Conservation (phyloP, 345 rosid species). For the Psidium friedrichsthalianum region DNA sequence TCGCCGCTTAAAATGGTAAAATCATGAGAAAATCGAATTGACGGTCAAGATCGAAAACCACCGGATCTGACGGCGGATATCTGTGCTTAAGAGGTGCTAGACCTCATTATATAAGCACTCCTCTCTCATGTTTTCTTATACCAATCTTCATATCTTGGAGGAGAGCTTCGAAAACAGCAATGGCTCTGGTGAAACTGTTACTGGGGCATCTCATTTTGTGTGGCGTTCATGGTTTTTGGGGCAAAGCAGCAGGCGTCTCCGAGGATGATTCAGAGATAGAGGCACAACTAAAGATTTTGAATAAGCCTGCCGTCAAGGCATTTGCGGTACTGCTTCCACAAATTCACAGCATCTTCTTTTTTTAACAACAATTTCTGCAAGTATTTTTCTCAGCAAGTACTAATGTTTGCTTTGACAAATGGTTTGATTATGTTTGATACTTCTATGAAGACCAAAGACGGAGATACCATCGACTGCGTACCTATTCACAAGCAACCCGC, state of each 20-base stretch:
- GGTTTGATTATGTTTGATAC: neutral
- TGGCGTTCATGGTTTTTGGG: neutral
- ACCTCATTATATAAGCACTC: neutral
- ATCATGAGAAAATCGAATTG: neutral
- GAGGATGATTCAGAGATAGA: neutral
- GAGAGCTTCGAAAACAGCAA: neutral
- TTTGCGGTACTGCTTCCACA: neutral
- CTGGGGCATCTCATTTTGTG: neutral
- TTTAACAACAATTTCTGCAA: neutral
- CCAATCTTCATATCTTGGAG: neutral
- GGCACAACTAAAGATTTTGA: neutral
- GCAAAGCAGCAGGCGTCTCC: neutral
- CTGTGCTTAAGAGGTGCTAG: neutral
- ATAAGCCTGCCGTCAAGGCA: neutral
- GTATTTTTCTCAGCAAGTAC: neutral
- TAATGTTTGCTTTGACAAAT: neutral
- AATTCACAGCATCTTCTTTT: neutral
- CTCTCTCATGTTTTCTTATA: neutral
- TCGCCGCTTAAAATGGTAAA: neutral
- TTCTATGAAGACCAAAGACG: neutral
- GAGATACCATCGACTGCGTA: neutral
- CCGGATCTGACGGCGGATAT: neutral
- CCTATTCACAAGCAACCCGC: neutral
- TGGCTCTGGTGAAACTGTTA: neutral
- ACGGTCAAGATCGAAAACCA: neutral